Conservation (phyloP, 495 filamentous ascomycete species). For the Articulospora tetracladia region DNA sequence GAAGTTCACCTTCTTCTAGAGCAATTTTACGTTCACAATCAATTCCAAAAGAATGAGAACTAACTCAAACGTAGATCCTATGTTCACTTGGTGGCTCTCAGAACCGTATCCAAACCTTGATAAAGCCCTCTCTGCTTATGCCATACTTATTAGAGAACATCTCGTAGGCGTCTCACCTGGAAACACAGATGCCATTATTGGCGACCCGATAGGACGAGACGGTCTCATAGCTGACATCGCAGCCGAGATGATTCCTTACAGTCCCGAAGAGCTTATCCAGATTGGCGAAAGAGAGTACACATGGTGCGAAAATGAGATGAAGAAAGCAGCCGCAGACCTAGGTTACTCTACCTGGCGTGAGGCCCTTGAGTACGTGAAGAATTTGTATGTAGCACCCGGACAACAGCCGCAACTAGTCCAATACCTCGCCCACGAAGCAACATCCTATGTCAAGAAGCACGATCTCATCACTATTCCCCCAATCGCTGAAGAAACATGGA, state of each 20-base stretch:
- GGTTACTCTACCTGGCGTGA: slow-evolving; percentile 37
- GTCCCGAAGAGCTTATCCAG: slow-evolving; percentile 44
- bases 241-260: slow-evolving; percentile 41
- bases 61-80: background rate
- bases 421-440: slow-evolving; percentile 34
- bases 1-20: no score
- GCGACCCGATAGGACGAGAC: slow-evolving; percentile 44
- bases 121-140: slow-evolving; percentile 23
- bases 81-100: slow-evolving; percentile 46
- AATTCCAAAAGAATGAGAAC: slow-evolving; percentile 21
- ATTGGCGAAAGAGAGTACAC: slow-evolving; percentile 40
- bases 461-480: slow-evolving; percentile 46
- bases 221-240: slow-evolving; percentile 38
- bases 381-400: slow-evolving; percentile 43
- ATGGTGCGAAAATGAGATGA: slow-evolving; percentile 41
- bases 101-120: slow-evolving; percentile 34
- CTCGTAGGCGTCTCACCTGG: slow-evolving; percentile 37
- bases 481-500: slow-evolving; percentile 43
- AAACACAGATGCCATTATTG: slow-evolving; percentile 41
- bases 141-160: slow-evolving; percentile 30
- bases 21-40: slow-evolving; percentile 32
- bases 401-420: slow-evolving; percentile 43
- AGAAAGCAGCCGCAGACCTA: slow-evolving; percentile 32
- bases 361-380: slow-evolving; percentile 49
- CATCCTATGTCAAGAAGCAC: slow-evolving; percentile 38